Base-by-base conservation (phyloP, 768 basidiomycete genomes). In the Rhodotorula diobovata region DNA sequence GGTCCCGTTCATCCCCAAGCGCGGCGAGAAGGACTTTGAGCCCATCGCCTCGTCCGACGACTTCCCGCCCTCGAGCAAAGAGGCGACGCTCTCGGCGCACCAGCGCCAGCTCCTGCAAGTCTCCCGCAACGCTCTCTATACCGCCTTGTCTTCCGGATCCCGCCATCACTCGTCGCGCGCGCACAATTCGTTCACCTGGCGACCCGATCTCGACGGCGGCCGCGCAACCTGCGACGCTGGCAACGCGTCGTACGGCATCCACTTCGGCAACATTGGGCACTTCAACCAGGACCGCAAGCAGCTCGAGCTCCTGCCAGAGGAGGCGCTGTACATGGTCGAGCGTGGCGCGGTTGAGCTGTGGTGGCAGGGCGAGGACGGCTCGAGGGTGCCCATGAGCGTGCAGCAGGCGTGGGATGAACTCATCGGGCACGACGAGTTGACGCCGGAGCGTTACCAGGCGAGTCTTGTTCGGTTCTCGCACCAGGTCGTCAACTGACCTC, bases 21-120 rank as follows among this genome's bases (percentile, higher is more conserved):
- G 96, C 37, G 96, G 96, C 4, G 96, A 98, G 81, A 98, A 99
- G 79, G 94, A 98, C 74, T 98, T 93, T 75, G 95, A 98, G 79
- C 96, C 96, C 3, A 83, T 75, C 77, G 23, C 70, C 9, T 30
- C 70, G 8, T 61, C 63, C 9, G 61, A 65, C 10, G 62, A 64
- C 34, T 62, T 75, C 63, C 68, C 70, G 6, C 54, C 63, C 5
- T 48, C 37, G 23, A 61, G 54, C 34, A 70, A 70, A 3, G 71
- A 75, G 58, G 71, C 70, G 25, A 66, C 62, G 39, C 71, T 72
- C 35, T 69, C 78, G 1, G 81, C 81, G 43, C 77, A 81, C 32
- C 96, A 98, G 78, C 81, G 87, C 37, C 89, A 91, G 81, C 86
- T 91, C 70, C 84, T 98, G 32, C 88, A 90, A 65, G 85, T 87